Conservation (phyloP, 192 early-diverging fungal species). For the Cetraspora pellucida region DNA sequence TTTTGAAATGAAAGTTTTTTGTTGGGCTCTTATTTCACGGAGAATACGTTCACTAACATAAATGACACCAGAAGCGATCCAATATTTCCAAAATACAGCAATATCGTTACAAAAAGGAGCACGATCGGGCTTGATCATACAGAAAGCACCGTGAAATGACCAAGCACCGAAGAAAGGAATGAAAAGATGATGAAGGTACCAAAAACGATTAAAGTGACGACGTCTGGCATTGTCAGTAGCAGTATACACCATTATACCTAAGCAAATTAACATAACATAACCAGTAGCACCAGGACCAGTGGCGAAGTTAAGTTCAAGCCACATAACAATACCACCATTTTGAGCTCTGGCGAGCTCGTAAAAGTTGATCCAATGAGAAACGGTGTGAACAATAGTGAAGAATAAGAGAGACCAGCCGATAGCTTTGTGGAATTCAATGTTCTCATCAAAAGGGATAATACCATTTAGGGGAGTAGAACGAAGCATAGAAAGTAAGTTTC, state of each 20-base stretch:
- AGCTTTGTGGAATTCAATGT: conserved; percentile 76
- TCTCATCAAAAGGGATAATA: conserved; percentile 70
- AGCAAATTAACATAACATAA: conserved; percentile 62
- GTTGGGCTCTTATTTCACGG: conserved; percentile 61
- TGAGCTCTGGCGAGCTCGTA: conserved; percentile 36
- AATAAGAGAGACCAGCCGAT: conserved; percentile 69
- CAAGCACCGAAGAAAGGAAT: conserved; percentile 66
- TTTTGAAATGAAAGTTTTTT: conserved; percentile 61
- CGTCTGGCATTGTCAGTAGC: conserved; percentile 59
- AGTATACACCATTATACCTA: conserved; percentile 62
- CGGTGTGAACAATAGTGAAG: conserved; percentile 63
- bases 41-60: conserved; percentile 67
- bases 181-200: conserved; percentile 79
- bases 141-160: conserved; percentile 68
- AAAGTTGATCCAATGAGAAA: conserved; percentile 64
- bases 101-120: conserved; percentile 49
- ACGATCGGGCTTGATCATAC: conserved; percentile 51
- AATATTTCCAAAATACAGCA: conserved; percentile 62
- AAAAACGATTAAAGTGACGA: conserved; percentile 74
- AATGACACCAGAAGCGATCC: conserved; percentile 54
- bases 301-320: conserved; percentile 42
- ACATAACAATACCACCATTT: conserved; percentile 38
- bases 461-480: conserved; percentile 60
- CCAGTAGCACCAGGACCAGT: conserved; percentile 67
- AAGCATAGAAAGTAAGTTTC: conserved; percentile 63